These are phyloP conservation scores for Luvunga scandens DNA, from an alignment of 345 rosid genomes.

Conservation along the genomic window DNA sequence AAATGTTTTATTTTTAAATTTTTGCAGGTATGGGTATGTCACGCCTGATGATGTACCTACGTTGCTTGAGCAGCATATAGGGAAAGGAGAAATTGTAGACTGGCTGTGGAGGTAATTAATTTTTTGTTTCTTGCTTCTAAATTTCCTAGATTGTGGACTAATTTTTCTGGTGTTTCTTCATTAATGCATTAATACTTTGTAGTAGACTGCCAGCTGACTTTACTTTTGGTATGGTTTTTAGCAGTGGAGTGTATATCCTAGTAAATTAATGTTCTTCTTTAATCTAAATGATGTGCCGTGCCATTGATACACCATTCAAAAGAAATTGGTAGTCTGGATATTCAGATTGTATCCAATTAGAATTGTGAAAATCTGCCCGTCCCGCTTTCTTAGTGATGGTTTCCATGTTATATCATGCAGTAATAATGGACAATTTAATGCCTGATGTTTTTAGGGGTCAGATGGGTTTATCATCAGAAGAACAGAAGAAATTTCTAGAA, in stretches of 20 bases:
- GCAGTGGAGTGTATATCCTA: not conserved
- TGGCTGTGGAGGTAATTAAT: conserved; percentile 72
- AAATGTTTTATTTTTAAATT: not conserved
- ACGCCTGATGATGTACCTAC: conserved; percentile 69
- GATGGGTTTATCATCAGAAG: conserved; percentile 80
- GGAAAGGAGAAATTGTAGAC: conserved; percentile 74
- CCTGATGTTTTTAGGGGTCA: conserved; percentile 59
- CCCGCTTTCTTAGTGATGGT: not conserved
- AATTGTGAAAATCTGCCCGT: not conserved
- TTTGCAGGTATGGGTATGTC: conserved; percentile 79
- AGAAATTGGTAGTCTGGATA: not conserved
- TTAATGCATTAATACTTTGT: not conserved
- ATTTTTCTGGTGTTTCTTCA: not conserved
- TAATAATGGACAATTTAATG: not conserved
- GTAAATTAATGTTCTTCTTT: not conserved
- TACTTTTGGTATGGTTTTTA: not conserved
- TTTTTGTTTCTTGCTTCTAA: not conserved
- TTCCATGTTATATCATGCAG: not conserved
- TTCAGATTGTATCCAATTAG: not conserved
- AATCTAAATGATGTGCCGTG: not conserved
- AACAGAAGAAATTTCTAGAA: conserved; percentile 59
- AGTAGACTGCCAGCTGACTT: not conserved
- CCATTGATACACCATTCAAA: not conserved
- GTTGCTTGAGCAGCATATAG: conserved; percentile 70
- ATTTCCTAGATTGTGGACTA: not conserved